phyloP scores from a whole-genome alignment of 768 basidiomycete genomes.

The Inosperma sp. region DNA sequence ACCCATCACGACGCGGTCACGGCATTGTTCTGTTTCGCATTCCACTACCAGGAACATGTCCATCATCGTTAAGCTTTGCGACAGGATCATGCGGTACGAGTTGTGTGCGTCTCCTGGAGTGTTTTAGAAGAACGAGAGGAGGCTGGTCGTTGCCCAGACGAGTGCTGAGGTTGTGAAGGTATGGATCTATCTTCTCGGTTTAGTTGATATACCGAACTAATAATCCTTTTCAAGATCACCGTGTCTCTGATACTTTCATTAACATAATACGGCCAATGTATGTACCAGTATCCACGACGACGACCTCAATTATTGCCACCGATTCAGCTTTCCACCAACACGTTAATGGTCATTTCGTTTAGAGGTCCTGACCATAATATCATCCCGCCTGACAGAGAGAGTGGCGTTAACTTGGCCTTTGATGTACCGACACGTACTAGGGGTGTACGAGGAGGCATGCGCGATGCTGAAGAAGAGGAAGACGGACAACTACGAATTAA shows the following conservation, averaged over 20 bases:
- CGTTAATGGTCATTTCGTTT: constrained; percentile 63
- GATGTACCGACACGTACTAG: constrained; percentile 67
- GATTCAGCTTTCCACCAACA: constrained; percentile 63
- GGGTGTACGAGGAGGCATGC: constrained; percentile 57
- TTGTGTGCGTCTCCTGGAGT: constrained; percentile 68
- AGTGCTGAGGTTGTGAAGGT: constrained; percentile 74
- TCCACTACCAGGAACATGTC: constrained; percentile 60
- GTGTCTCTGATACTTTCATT: constrained; percentile 59
- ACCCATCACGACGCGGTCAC: constrained; percentile 68
- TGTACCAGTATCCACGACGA: constrained; percentile 37
- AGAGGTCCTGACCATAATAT: constrained; percentile 72
- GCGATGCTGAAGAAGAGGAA: constrained; percentile 43
- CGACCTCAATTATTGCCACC: constrained; percentile 26
- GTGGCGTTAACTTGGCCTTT: constrained; percentile 74
- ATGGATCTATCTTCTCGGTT: constrained; percentile 12
- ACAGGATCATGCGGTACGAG: constrained; percentile 66
- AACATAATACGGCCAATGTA: constrained; percentile 55
- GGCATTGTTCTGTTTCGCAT: constrained; percentile 79
- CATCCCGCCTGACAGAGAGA: constrained; percentile 68
- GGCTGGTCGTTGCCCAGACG: constrained; percentile 59
- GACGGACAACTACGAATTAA: constrained; percentile 35
- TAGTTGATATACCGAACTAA: constrained; percentile 8
- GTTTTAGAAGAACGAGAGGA: constrained; percentile 68
- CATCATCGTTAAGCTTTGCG: constrained; percentile 69
- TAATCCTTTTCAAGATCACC: constrained; percentile 46